Evolutionary conservation across 2,329 filamentous ascomycete genomes (phyloP), one percentile per base, ranked within the genome.

Genomic region (Hymenoscyphus scutula): DNA sequence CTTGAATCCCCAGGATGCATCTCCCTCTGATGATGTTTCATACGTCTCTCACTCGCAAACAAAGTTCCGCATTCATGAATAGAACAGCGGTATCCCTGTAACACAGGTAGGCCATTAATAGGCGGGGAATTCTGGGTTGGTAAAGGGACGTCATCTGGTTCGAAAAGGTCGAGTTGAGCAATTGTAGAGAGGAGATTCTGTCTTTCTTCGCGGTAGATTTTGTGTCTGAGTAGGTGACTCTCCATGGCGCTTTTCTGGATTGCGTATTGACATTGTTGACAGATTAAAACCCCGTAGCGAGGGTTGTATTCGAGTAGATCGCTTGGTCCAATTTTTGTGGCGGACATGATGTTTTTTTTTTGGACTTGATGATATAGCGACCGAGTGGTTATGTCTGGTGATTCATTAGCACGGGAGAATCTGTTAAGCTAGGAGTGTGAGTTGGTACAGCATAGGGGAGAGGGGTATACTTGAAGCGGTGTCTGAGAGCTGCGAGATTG

Each of bases 221-320:
- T 76, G 65, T 77, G 75, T 37, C 74, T 69, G 8, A 76, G 72
- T 29, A 76, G 64, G 53, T 77, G 75, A 62, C 74, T 76, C 56
- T 68, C 63, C n/a, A 77, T 25, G 1, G 75, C 75, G 64, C 67
- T 74, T 61, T 75, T 76, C 63, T 77, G 75, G 59, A 76, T 73
- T 15, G 75, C 75, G 62, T 76, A 76, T 37, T 71, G 67, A 65
- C 75, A 77, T 64, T 73, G 64, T 38, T 71, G 70, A 68, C 74
- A 77, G 41, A 77, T 75, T 8, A 76, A 62, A 6, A 76, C 69
- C 10, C 69, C 56, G 62, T 73, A 68, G 10, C 37, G 58, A 0
- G 65, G 45, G 19, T 72, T 58, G 51, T 73, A 72, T 34, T 69
- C 60, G 17, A 75, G 30, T 58, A 59, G 15, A 57, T 67, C 62